These are phyloP conservation scores for Mimosa bimucronata DNA, from an alignment of 306 rosid species.

Conservation along the genomic window DNA sequence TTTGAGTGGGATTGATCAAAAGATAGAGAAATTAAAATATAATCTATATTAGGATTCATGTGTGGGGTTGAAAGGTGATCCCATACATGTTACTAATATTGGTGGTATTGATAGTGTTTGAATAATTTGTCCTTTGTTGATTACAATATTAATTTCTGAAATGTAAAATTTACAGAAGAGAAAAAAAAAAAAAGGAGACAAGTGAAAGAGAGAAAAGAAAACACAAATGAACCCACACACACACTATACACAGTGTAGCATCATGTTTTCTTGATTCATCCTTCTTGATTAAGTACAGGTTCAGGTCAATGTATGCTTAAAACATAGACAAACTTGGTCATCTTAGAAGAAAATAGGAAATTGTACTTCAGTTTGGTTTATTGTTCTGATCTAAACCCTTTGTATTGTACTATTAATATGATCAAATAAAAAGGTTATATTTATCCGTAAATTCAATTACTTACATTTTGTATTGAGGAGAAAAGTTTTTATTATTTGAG, in stretches of 20 bases:
- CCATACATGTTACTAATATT: background rate
- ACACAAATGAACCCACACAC: background rate
- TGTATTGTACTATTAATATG: slow-evolving; percentile 29
- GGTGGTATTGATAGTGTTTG: background rate
- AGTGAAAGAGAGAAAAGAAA: background rate
- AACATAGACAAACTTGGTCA: slow-evolving; percentile 3
- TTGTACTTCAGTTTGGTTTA: slow-evolving; percentile 24
- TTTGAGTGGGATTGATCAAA: background rate
- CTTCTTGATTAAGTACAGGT: background rate
- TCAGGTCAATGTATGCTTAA: slow-evolving; percentile 16
- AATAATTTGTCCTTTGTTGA: background rate
- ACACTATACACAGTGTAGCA: background rate
- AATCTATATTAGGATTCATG: background rate
- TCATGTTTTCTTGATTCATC: background rate
- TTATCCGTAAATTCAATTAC: background rate
- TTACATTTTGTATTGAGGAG: background rate
- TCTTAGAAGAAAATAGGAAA: slow-evolving; percentile 4
- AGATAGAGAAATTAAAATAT: background rate
- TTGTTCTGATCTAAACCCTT: slow-evolving; percentile 1
- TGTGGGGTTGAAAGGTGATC: background rate
- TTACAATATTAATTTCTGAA: background rate
- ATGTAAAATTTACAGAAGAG: background rate
- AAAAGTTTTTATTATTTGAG: background rate
- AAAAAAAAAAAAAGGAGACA: background rate
- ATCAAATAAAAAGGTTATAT: slow-evolving; percentile 32